Evolutionary conservation across 192 early-diverging fungal genomes (phyloP).

Genomic region (Dissophora ornata): DNA sequence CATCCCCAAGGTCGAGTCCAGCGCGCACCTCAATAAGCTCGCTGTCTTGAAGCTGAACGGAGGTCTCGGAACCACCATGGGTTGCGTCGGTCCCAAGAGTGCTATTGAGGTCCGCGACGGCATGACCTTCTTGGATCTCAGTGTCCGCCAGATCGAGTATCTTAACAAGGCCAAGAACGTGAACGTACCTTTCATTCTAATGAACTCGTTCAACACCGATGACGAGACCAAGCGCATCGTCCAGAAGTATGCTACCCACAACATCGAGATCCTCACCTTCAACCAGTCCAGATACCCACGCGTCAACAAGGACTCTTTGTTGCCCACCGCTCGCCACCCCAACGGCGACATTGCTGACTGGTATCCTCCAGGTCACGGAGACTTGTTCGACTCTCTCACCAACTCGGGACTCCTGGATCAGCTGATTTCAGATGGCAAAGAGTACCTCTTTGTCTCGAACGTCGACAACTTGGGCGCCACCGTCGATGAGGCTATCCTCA

Average conservation of each 20-base stretch:
- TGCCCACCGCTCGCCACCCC: slow-evolving; percentile 83
- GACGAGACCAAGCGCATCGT: slow-evolving; percentile 97
- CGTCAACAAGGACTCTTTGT: slow-evolving; percentile 90
- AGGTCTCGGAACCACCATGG: slow-evolving; percentile 99
- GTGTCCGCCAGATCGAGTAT: slow-evolving; percentile 99
- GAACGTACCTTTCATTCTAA: slow-evolving; percentile 95
- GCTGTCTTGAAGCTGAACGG: slow-evolving; percentile 99
- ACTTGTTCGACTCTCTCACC: slow-evolving; percentile 93
- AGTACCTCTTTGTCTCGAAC: slow-evolving; percentile 98
- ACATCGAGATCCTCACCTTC: slow-evolving; percentile 94
- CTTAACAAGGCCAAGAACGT: slow-evolving; percentile 91
- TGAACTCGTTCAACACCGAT: slow-evolving; percentile 99
- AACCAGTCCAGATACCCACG: slow-evolving; percentile 97
- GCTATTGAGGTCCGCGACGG: slow-evolving; percentile 98
- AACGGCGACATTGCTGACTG: slow-evolving; percentile 75
- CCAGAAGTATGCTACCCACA: slow-evolving; percentile 96
- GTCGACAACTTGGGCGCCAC: slow-evolving; percentile 99
- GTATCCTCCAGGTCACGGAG: slow-evolving; percentile 99
- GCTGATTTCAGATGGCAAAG: slow-evolving; percentile 94
- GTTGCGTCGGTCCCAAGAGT: slow-evolving; percentile 97
- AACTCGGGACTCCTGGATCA: slow-evolving; percentile 96
- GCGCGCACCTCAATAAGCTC: slow-evolving; percentile 83
- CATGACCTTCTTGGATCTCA: slow-evolving; percentile 98
- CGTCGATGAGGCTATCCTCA: slow-evolving; percentile 91
- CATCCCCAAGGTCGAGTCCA: slow-evolving; percentile 63